Evolutionary conservation across 1,284 basidiomycete genomes (phyloP).

Genomic region (Anthracocystis panici-leucophaei): DNA sequence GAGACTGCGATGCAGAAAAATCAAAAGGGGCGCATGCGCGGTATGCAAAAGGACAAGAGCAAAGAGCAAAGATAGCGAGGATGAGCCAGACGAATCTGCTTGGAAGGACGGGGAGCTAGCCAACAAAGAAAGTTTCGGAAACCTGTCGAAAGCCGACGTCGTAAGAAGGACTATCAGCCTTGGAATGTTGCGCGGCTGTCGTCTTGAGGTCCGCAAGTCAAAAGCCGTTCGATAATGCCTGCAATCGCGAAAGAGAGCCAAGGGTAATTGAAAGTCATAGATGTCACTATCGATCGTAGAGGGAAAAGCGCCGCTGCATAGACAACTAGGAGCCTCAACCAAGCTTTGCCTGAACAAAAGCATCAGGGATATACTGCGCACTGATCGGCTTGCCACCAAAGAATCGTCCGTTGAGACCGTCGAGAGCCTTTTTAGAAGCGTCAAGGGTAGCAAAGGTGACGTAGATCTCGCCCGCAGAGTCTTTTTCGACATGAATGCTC

Average conservation of each 20-base stretch:
- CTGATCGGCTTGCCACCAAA: slow-evolving; percentile 66
- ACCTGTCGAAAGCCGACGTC: neutral
- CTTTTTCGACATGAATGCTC: slow-evolving; percentile 91
- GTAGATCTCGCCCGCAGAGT: slow-evolving; percentile 92
- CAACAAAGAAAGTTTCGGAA: neutral
- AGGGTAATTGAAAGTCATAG: neutral
- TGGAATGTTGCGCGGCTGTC: neutral
- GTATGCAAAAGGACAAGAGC: neutral
- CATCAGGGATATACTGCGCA: slow-evolving; percentile 63
- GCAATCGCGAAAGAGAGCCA: slow-evolving; percentile 7
- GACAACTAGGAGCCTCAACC: slow-evolving; percentile 19
- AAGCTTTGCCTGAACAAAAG: slow-evolving; percentile 55
- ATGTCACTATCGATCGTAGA: neutral
- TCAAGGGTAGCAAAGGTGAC: slow-evolving; percentile 87
- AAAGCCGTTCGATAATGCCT: neutral
- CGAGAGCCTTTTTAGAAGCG: slow-evolving; percentile 83
- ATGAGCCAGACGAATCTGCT: slow-evolving; percentile 43
- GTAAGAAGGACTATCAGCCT: neutral
- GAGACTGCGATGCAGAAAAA: slow-evolving; percentile 19
- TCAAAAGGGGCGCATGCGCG: neutral
- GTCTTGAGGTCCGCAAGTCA: slow-evolving; percentile 14
- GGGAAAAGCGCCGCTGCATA: too few species aligned
- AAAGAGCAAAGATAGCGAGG: slow-evolving; percentile 1
- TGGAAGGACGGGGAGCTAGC: neutral
- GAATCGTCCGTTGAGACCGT: slow-evolving; percentile 86